Conservation (phyloP, 1,284 basidiomycete species). For the Ceratobasidium sp. region DNA sequence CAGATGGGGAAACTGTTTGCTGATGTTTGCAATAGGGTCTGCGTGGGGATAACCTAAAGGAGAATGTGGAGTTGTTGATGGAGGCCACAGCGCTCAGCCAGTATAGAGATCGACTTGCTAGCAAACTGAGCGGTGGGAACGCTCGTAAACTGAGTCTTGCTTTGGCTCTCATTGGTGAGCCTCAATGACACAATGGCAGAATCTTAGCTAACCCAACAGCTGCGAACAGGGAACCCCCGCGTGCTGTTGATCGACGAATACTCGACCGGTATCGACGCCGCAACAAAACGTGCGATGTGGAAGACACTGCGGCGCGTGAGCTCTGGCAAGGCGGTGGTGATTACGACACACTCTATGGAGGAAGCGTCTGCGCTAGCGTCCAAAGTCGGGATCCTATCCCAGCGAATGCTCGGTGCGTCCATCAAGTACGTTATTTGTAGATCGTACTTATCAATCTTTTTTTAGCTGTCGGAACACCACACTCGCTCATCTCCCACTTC, state of each 20-base stretch:
- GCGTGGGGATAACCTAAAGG: constrained; percentile 64
- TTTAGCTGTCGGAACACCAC: constrained; percentile 75
- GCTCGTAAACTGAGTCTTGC: constrained; percentile 83
- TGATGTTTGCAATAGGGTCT: constrained; percentile 66
- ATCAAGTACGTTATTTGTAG: not conserved
- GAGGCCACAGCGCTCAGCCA: constrained; percentile 68
- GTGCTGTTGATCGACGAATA: constrained; percentile 88
- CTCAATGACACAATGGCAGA: too few relatives aligned
- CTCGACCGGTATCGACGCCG: constrained; percentile 85
- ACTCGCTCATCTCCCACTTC: constrained; percentile 74
- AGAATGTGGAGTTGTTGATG: constrained; percentile 75
- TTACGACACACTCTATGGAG: constrained; percentile 81
- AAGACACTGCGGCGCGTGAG: constrained; percentile 74
- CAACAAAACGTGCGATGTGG: constrained; percentile 89
- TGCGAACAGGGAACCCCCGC: constrained; percentile 73
- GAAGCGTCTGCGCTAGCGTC: constrained; percentile 83
- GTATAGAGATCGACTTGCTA: constrained; percentile 79
- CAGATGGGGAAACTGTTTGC: constrained; percentile 54
- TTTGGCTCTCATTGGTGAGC: constrained; percentile 79
- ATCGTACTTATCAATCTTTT: not conserved
- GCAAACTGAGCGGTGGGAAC: constrained; percentile 82
- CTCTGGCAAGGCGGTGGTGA: constrained; percentile 69
- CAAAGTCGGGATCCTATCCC: constrained; percentile 79
- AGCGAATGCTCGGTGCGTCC: constrained; percentile 72
- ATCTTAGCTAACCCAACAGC: too few relatives aligned